A percentile compares a stretch with the other conserved stretches of the same genome.
Evolutionary conservation across 495 filamentous ascomycete genomes (phyloP).

Genomic region (Neurospora tetrasperma): DNA sequence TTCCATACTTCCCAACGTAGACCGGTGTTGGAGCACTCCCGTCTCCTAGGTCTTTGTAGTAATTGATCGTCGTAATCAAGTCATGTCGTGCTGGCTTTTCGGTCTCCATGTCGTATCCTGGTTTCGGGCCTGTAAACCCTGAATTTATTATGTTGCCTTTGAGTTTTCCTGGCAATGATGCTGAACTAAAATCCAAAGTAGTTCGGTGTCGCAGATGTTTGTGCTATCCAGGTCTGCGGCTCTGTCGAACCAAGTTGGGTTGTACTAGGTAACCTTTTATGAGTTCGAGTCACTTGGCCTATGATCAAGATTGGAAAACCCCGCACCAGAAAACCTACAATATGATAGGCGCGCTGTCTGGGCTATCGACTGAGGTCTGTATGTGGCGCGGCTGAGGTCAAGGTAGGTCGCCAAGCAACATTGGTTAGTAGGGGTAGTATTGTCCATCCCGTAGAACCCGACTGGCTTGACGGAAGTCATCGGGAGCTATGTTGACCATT

Average conservation of each 20-base stretch:
- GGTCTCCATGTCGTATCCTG: not conserved
- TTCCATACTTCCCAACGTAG: slow-evolving; percentile 32
- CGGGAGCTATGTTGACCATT: not conserved
- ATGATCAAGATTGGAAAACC: not conserved
- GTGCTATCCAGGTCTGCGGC: not conserved
- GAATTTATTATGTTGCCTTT: not conserved
- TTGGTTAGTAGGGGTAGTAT: not conserved
- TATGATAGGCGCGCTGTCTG: not conserved
- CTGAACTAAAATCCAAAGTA: not conserved
- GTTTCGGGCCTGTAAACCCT: no score
- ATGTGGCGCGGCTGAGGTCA: not conserved
- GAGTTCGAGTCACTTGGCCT: not conserved
- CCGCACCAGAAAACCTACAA: not conserved
- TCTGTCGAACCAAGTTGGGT: not conserved
- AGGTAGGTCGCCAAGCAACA: not conserved
- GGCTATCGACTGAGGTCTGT: not conserved
- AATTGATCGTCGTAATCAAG: slow-evolving; percentile 46
- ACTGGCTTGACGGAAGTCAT: not conserved
- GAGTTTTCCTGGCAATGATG: not conserved
- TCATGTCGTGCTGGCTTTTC: slow-evolving; percentile 13
- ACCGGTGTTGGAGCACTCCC: slow-evolving; percentile 43
- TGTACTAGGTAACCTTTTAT: not conserved
- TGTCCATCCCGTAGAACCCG: not conserved
- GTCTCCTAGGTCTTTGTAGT: slow-evolving; percentile 47
- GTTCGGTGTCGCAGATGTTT: not conserved